phyloP scores from a whole-genome alignment of 2,329 filamentous ascomycete genomes.

The Pezizomycotina sp. region DNA sequence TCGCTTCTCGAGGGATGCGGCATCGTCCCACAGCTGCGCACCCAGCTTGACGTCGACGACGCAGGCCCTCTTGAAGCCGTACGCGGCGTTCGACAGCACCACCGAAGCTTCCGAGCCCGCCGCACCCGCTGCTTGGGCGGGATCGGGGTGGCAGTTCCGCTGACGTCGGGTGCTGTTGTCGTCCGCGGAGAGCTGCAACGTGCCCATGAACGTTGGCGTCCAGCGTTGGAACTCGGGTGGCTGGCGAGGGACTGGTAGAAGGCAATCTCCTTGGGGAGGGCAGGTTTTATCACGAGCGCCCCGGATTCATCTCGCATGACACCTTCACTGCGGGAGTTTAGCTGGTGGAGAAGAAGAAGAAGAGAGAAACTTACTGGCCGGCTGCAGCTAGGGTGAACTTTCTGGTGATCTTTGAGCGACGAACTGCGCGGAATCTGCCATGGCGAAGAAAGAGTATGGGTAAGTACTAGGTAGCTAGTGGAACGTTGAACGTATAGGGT shows the following conservation, averaged over 20 bases:
- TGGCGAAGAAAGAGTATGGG: background rate
- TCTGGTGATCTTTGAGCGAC: slow-evolving; percentile 17
- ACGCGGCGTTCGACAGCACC: slow-evolving; percentile 27
- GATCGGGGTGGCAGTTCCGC: slow-evolving; percentile 29
- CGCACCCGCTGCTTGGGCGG: slow-evolving; percentile 23
- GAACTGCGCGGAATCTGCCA: slow-evolving; percentile 8
- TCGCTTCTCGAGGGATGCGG: slow-evolving; percentile 41
- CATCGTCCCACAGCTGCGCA: slow-evolving; percentile 66
- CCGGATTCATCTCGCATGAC: slow-evolving; percentile 73
- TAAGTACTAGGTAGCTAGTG: background rate
- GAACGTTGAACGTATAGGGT: background rate
- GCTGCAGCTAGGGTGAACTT: slow-evolving; percentile 63
- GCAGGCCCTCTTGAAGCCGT: slow-evolving; percentile 68
- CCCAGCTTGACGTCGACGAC: slow-evolving; percentile 90
- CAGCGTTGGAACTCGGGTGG: slow-evolving; percentile 58
- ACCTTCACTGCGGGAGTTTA: slow-evolving; percentile 49
- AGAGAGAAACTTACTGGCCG: slow-evolving; percentile 51
- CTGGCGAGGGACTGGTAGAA: slow-evolving; percentile 64
- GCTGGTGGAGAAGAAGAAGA: slow-evolving; percentile 3
- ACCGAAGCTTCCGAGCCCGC: slow-evolving; percentile 20
- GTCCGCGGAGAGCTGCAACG: slow-evolving; percentile 51
- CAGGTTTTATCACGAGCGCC: slow-evolving; percentile 84
- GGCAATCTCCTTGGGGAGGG: slow-evolving; percentile 64
- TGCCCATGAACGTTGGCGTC: slow-evolving; percentile 76
- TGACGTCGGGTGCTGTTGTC: slow-evolving; percentile 30